Conservation (phyloP, 345 rosid genomes). For the Syzygium jambos region DNA sequence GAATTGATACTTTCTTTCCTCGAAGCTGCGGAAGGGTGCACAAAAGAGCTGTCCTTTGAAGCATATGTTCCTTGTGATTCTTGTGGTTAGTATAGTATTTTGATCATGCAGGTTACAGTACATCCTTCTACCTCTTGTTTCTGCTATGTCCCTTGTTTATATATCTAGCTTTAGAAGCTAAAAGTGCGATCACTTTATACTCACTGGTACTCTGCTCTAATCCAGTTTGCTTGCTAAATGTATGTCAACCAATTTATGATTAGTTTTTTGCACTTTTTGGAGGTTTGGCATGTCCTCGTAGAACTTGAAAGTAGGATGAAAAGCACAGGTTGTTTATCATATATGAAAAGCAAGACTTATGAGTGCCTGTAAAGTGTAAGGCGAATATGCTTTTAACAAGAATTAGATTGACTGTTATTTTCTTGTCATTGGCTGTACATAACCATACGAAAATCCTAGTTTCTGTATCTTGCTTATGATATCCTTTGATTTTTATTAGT, state of each 20-base stretch:
- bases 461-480: not conserved
- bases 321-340: not conserved
- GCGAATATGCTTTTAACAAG: not conserved
- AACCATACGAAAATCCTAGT: not conserved
- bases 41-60: conserved; percentile 61
- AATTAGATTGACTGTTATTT: not conserved
- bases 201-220: not conserved
- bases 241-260: not conserved
- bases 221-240: not conserved
- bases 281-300: not conserved
- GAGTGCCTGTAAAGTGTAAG: not conserved
- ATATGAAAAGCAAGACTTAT: not conserved
- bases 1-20: conserved; percentile 66
- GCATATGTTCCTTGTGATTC: conserved; percentile 76
- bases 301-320: not conserved
- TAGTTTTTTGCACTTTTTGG: not conserved
- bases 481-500: not conserved
- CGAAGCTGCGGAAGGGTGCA: conserved; percentile 87
- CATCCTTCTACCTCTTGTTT: not conserved
- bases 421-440: not conserved
- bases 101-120: not conserved
- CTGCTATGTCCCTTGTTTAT: not conserved
- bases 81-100: conserved; percentile 44
- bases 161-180: not conserved
- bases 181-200: not conserved